Conservation (phyloP, 148 eudicot species). For the Rhododendron kiyosumense region DNA sequence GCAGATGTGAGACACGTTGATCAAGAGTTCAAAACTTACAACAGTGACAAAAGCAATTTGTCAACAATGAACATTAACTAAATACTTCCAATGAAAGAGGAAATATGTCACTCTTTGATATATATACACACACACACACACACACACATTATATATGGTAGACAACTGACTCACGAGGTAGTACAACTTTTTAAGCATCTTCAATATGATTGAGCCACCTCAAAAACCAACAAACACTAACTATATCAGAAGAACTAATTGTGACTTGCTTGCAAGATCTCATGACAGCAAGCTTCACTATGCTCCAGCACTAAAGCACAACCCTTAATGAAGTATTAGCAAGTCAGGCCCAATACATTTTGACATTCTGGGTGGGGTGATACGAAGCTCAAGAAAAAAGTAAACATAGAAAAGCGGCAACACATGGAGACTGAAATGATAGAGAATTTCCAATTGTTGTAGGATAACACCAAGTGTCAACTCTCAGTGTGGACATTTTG, state of each 20-base stretch:
- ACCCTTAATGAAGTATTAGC: neutral
- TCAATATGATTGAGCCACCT: neutral
- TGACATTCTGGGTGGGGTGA: neutral
- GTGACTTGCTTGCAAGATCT: neutral
- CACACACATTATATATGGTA: neutral
- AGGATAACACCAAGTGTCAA: neutral
- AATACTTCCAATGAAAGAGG: neutral
- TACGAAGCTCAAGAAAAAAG: neutral
- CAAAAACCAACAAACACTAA: neutral
- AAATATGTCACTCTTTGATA: neutral
- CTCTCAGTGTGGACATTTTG: neutral
- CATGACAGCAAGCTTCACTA: neutral
- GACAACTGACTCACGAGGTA: neutral
- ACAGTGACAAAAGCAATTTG: neutral
- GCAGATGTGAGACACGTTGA: neutral
- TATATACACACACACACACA: neutral
- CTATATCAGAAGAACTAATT: neutral
- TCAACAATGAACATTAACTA: neutral
- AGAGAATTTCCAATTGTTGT: neutral
- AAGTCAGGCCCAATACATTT: neutral
- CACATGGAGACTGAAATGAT: neutral
- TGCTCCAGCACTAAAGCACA: neutral
- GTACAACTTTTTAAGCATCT: slow-evolving; percentile 7
- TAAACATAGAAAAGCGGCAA: neutral
- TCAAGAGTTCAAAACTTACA: neutral